Base-by-base conservation (phyloP, 2,329 filamentous ascomycete genomes). In the Cordyceps javanica region DNA sequence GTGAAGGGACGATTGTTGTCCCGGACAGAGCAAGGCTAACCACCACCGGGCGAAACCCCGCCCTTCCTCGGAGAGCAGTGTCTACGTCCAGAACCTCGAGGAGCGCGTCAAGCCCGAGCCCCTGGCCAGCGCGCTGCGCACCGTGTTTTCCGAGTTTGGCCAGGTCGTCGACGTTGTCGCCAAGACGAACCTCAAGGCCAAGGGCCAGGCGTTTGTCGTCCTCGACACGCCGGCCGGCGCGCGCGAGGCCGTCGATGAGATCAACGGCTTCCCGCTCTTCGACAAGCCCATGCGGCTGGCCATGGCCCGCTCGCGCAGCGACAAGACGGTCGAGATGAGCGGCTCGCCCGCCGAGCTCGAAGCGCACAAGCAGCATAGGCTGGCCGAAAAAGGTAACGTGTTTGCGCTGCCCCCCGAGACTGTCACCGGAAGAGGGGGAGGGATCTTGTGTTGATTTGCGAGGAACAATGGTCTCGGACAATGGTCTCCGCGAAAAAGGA, bases 361-460 rank as follows among this genome's bases (percentile, higher is more conserved):
- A 71, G 77, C 81, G 61, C 93, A 97, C 74, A 96, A 95, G 80
- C 79, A 89, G 62, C 83, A 88, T 66, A 80, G 94, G 52, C 72
- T 94, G 60, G 93, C 91, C 28, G 91, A 96, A 77, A 97, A 97
- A 74, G 92, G 93, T 96, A n/a, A n/a, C n/a, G n/a, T n/a, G n/a
- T n/a, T n/a, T n/a, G 19, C n/a, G 21, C 21, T 57, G 21, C 46
- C 53, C 30, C 19, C n/a, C n/a, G n/a, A n/a, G n/a, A n/a, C n/a
- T n/a, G n/a, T n/a, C n/a, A n/a, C n/a, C n/a, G n/a, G n/a, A n/a
- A n/a, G n/a, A n/a, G n/a, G n/a, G n/a, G n/a, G n/a, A n/a, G n/a
- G n/a, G n/a, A n/a, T n/a, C n/a, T n/a, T n/a, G n/a, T n/a, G n/a
- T n/a, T n/a, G n/a, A n/a, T n/a, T n/a, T n/a, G n/a, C n/a, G n/a